Evolutionary conservation across 2,329 filamentous ascomycete species (phyloP), one percentile per base, ranked within the genome.

Genomic region (Xylaria sp.): DNA sequence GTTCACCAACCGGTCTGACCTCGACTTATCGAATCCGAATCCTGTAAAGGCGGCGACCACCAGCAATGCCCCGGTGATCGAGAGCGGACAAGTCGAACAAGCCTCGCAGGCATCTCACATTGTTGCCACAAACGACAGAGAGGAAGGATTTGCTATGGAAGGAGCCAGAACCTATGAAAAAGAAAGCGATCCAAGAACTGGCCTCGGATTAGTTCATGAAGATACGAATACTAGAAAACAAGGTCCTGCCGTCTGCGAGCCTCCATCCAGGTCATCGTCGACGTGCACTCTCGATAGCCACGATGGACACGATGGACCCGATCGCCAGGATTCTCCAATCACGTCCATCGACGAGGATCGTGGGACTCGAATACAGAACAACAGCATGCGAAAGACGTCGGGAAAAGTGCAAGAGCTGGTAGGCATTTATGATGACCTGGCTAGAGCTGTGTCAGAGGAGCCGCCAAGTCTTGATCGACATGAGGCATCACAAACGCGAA

Each of bases 401-500:
- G 73, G 75, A 5, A 87, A 84, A 69, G 84, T 87, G 2, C 83
- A 85, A 63, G 82, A 83, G 57, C 77, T 87, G 28, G 85, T 87
- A 38, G 81, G 81, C 26, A 82, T 84, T 78, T 86, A 81, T 58
- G 85, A 89, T 67, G 83, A 81, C 3, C 79, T 87, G 23, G 73
- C 77, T 28, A 77, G 76, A 65, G 69, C 75, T 15, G 64, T 60
- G 6, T 75, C 69, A 6, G 74, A 78, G 49, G 79, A 81, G 36
- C 74, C 74, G 20, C 66, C 70, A 6, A 42, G 66, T 4, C 23
- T 68, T 4, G 46, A 66, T 26, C 68, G 31, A 63, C 69, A 61
- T 23, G 66, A 63, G 57, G 46, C 54, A 1, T 53, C 28, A 28
- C 28, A 28, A 28, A 28, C 71, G 13, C 65, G 48, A 33, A 61